Conservation (phyloP, 495 filamentous ascomycete species). For the Letharia lupina region DNA sequence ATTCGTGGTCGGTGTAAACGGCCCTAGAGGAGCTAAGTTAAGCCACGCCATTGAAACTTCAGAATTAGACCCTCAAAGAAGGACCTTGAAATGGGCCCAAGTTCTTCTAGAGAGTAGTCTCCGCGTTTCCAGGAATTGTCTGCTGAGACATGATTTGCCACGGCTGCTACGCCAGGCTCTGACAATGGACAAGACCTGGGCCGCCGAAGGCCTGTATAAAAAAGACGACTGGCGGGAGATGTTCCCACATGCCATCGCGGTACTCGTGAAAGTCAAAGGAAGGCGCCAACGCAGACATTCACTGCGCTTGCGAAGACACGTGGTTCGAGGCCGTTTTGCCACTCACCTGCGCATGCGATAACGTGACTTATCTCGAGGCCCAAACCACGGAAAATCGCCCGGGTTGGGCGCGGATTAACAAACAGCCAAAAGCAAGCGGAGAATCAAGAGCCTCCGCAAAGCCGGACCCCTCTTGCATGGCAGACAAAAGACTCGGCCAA, state of each 20-base stretch:
- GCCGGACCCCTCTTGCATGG: background rate
- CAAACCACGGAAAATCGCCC: background rate
- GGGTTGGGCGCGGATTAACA: background rate
- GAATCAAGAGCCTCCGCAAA: background rate
- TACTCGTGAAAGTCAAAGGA: background rate
- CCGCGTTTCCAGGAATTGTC: conserved; percentile 5
- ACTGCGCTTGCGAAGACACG: background rate
- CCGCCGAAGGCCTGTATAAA: conserved; percentile 5
- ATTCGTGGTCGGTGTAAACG: background rate
- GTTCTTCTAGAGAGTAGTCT: conserved; percentile 7
- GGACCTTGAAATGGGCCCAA: background rate
- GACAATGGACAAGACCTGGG: conserved; percentile 20
- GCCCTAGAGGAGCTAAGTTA: background rate
- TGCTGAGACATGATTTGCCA: conserved; percentile 2
- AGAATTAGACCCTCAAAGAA: background rate
- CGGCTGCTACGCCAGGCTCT: conserved; percentile 18
- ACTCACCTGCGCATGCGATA: background rate
- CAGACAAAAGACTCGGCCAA: background rate
- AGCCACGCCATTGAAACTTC: background rate
- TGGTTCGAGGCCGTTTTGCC: background rate
- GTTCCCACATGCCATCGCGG: conserved; percentile 4
- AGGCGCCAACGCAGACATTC: background rate
- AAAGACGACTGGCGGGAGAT: conserved; percentile 1
- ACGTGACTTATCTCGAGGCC: background rate
- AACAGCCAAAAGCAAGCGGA: background rate